Conservation (phyloP, 139 green algal genomes). For the Deuterostichococcus epilithicus region DNA sequence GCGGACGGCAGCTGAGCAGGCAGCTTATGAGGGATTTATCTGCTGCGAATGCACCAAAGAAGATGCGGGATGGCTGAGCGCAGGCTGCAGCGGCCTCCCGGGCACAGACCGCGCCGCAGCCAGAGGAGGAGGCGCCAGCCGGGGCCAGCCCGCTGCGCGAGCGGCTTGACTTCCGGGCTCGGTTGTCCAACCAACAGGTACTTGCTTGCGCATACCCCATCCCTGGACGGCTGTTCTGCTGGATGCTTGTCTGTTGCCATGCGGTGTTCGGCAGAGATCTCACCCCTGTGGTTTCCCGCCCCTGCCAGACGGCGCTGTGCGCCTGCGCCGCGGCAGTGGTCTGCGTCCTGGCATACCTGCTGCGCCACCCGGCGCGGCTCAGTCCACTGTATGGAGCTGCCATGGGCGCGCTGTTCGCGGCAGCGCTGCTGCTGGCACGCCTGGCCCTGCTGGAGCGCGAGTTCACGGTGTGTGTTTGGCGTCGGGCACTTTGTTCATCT, state of each 20-base stretch:
- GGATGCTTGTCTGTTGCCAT: not conserved
- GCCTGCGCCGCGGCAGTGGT: not conserved
- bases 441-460: slow-evolving; percentile 29
- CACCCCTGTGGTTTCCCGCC: not conserved
- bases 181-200: not conserved
- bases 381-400: slow-evolving; percentile 26
- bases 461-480: slow-evolving; percentile 26
- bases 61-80: too few relatives aligned
- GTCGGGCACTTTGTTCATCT: not conserved
- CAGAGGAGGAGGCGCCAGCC: not conserved
- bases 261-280: not conserved
- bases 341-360: slow-evolving; percentile 15
- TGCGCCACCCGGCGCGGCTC: slow-evolving; percentile 23
- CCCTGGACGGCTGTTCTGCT: too few relatives aligned
- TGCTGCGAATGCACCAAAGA: too few relatives aligned
- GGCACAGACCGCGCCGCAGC: not conserved
- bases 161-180: not conserved
- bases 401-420: slow-evolving; percentile 20
- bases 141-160: not conserved
- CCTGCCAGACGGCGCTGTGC: not conserved
- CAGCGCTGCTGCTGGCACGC: slow-evolving; percentile 21
- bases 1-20: not conserved
- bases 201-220: too few relatives aligned
- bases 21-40: not conserved
- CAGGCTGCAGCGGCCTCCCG: not conserved